phyloP scores from a whole-genome alignment of 345 rosid genomes.

The Bruguiera gymnorhiza region DNA sequence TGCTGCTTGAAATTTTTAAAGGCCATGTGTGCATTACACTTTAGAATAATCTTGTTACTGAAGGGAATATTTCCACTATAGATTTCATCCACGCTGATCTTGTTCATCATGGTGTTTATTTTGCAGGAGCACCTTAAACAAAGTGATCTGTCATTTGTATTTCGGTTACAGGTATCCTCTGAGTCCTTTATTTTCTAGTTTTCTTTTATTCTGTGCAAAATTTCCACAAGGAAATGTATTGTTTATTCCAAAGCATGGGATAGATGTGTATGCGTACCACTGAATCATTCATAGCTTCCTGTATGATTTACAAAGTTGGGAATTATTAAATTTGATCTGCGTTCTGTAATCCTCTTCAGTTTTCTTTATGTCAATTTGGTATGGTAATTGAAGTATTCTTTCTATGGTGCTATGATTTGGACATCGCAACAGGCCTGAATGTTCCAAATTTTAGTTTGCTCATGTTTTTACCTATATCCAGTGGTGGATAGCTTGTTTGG shows the following conservation, averaged over 20 bases:
- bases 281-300: too few relatives aligned
- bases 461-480: background rate
- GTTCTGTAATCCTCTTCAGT: too few relatives aligned
- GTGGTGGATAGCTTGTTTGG: background rate
- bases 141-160: conserved; percentile 87
- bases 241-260: too few relatives aligned
- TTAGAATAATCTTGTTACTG: too few relatives aligned
- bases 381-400: too few relatives aligned
- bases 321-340: too few relatives aligned
- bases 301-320: too few relatives aligned
- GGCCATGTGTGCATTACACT: background rate
- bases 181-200: conserved; percentile 7
- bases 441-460: background rate
- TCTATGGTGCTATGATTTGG: background rate
- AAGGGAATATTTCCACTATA: too few relatives aligned
- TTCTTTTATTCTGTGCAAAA: background rate
- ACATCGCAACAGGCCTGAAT: background rate
- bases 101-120: conserved; percentile 18
- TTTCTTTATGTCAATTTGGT: too few relatives aligned
- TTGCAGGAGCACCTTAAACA: conserved; percentile 89
- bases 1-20: background rate
- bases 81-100: conserved; percentile 1
- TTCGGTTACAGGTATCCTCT: conserved; percentile 79
- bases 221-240: too few relatives aligned
- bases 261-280: too few relatives aligned